phyloP scores from a whole-genome alignment of 179 eudicot genomes.

The Heliamphora ciliata region DNA sequence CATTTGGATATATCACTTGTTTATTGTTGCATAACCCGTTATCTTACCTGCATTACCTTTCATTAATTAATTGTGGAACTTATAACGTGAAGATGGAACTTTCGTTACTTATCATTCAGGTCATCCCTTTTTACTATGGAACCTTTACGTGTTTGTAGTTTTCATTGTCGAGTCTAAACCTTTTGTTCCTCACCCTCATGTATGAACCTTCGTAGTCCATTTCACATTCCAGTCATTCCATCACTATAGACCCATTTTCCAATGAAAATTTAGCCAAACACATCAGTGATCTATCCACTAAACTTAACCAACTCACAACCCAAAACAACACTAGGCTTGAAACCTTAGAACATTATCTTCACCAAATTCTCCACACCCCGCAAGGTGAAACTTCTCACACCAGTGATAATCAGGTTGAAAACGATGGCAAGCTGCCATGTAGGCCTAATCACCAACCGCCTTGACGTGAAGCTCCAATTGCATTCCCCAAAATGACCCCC shows the following conservation, averaged over 20 bases:
- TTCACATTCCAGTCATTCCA: neutral
- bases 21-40: too few relatives aligned
- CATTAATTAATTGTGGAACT: too few relatives aligned
- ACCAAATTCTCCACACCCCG: neutral
- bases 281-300: neutral
- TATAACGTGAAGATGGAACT: too few relatives aligned
- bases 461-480: too few relatives aligned
- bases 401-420: neutral
- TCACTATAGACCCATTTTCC: neutral
- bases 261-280: neutral
- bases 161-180: too few relatives aligned
- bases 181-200: neutral
- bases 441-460: neutral
- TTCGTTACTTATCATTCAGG: too few relatives aligned
- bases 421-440: neutral
- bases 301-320: neutral
- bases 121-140: too few relatives aligned
- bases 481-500: too few relatives aligned
- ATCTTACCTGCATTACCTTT: too few relatives aligned
- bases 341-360: neutral
- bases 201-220: neutral
- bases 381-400: neutral
- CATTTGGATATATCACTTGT: too few relatives aligned
- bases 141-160: too few relatives aligned
- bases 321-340: neutral